Base-by-base conservation (phyloP, 2,329 filamentous ascomycete species). In the Hypoxylon sp. region DNA sequence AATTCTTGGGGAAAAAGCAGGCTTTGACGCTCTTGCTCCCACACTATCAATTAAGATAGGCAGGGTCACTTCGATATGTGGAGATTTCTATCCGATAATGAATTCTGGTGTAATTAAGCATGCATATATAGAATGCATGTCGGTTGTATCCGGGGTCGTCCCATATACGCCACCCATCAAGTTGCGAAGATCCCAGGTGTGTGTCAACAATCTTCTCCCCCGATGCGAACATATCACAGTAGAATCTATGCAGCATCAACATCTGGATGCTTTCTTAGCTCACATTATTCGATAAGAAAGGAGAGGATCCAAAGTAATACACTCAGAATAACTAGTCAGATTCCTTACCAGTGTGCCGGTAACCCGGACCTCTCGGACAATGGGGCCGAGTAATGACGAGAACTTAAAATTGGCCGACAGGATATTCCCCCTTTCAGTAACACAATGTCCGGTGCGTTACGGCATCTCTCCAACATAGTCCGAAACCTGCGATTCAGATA, bases 401-500 rank as follows among this genome's bases (percentile, higher is more conserved):
- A 71, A 68, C 66, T 64, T 57, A 69, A 64, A 65, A 52, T 49
- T 63, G 50, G 28, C 65, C 58, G 59, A 51, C 58, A 51, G 53
- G 34, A 49, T 52, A 32, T 51, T 64, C 60, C 65, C 67, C 64
- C 57, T 57, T 65, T 50, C 36, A 41, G 58, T 51, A 48, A 41
- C 21, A 68, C 52, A 52, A 64, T 69, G 71, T 75, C 73, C 72
- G 73, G 52, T 55, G 34, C 43, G 50, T 41, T 65, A 70, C 74
- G 73, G 67, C 52, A 69, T 73, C 53, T 74, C 74, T 75, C 74
- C 74, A 75, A 70, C 66, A 69, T 65, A 53, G 71, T 73, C 71
- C 71, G 70, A 62, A 71, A 51, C 32, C 45, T 21, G 36, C 48
- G n/a, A 49, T 50, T 60, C 43, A 13, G 25, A 48, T 62, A 13